Conservation (phyloP, 169 alveolate species). For the Blepharisma undulans region DNA sequence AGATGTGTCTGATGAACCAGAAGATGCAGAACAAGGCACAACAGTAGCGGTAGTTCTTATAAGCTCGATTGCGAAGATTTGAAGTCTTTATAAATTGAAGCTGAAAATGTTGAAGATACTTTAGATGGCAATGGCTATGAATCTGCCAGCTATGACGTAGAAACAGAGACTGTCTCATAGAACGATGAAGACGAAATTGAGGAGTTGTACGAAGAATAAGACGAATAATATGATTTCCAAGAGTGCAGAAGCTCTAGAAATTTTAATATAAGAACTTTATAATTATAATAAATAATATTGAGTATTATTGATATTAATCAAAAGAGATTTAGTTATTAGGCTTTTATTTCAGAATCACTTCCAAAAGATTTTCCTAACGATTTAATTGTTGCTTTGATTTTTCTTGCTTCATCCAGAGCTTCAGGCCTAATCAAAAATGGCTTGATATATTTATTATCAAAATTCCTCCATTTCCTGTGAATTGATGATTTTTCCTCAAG, state of each 20-base stretch:
- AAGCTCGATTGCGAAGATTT: not conserved
- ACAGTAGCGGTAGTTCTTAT: not conserved
- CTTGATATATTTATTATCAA: constrained; percentile 37
- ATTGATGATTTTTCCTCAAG: not conserved
- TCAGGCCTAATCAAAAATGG: not conserved
- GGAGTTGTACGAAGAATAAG: not conserved
- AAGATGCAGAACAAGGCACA: not conserved
- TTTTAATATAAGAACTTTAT: too few relatives aligned
- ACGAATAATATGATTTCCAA: not conserved
- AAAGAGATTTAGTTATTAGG: too few relatives aligned
- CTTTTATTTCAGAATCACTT: not conserved
- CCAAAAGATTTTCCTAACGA: not conserved
- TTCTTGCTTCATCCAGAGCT: not conserved
- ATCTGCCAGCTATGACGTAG: not conserved
- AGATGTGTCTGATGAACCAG: not conserved
- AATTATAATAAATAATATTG: too few relatives aligned
- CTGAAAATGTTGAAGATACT: not conserved
- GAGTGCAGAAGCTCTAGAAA: not conserved
- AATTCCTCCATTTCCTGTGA: not conserved
- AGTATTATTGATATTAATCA: too few relatives aligned
- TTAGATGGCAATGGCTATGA: not conserved
- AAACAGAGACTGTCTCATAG: not conserved
- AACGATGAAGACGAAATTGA: not conserved
- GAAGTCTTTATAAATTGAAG: not conserved
- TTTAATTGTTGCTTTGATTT: not conserved